Percentiles rank a stretch among this genome's conserved stretches.
Conservation (phyloP, 352 stramenopile genomes). For the Peronospora farinosa region DNA sequence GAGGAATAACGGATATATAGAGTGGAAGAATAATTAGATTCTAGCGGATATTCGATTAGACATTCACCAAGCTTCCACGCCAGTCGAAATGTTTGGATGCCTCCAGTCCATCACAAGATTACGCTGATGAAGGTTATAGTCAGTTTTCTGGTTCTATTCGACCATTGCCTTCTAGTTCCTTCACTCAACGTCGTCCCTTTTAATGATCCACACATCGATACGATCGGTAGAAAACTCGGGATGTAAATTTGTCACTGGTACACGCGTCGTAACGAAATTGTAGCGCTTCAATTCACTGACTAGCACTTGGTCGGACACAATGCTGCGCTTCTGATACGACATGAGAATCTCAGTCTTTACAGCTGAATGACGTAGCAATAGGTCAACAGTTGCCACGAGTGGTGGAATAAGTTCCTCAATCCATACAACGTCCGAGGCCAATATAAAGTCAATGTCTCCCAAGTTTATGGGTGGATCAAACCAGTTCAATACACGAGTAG, state of each 20-base stretch:
- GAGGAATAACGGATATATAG: not conserved
- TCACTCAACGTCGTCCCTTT: conserved; percentile 11
- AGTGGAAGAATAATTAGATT: not conserved
- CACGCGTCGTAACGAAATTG: conserved; percentile 25
- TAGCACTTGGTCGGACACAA: conserved; percentile 49
- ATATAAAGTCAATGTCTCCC: conserved; percentile 65
- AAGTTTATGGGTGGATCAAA: conserved; percentile 50
- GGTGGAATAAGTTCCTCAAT: conserved; percentile 80
- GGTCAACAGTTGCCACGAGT: conserved; percentile 70
- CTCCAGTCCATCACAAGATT: not conserved
- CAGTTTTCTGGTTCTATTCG: conserved; percentile 9
- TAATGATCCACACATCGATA: conserved; percentile 46
- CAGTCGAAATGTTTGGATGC: conserved; percentile 21
- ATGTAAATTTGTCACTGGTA: conserved; percentile 30
- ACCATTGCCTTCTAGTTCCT: conserved; percentile 18
- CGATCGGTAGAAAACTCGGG: conserved; percentile 36
- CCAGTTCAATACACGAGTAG: conserved; percentile 56
- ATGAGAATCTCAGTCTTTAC: conserved; percentile 46
- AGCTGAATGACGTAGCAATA: conserved; percentile 35
- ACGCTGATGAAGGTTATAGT: conserved; percentile 3
- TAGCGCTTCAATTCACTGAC: conserved; percentile 43
- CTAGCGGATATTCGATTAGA: not conserved
- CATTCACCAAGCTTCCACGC: not conserved
- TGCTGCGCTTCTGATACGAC: conserved; percentile 66
- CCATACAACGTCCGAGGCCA: conserved; percentile 90